Evolutionary conservation across 305 asterid genomes (phyloP), one percentile per base, ranked within the genome.

Genomic region (Fraxinus sp.): DNA sequence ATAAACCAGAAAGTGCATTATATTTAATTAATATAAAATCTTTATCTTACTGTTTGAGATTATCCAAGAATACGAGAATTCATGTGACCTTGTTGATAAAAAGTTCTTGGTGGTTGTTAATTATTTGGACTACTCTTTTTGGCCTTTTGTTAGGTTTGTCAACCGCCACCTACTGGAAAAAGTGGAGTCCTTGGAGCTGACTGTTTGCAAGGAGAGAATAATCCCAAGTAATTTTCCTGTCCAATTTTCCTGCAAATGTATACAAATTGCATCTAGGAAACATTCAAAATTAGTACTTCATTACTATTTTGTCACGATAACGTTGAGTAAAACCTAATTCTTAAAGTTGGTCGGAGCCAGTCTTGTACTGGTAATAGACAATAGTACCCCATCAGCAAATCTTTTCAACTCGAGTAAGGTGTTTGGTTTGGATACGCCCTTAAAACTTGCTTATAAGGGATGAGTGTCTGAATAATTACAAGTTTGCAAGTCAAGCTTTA

Each of bases 171-270:
- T 1, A 92, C 86, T 1, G 98, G 97, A 4, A 92, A 88, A 89
- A 92, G 97, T 75, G 97, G 94, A 81, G 93, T 90, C 77, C 92
- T 93, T 6, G 82, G 92, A 30, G 94, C 94, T 7, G 97, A 90
- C 52, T 88, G 7, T 81, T 84, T 89, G 81, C 90, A 88, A 84
- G 96, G 92, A 83, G 95, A 92, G 62, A 89, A 89, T 33, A 92
- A 81, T 71, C 93, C 93, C 14, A 89, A 93, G 98, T 95, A 84
- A 91, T 94, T 70, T 9, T 71, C 5, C 41, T 78, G 59, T 80
- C 32, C 24, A 36, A 13, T 43, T 71, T 72, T 43, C 36, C 41
- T 13, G 9, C 33, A 13, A 70, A 74, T 11, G 13, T 83, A 32
- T 75, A 76, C n/a, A 75, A 64, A 62, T 59, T 73, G 70, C n/a